These are phyloP conservation scores for Manihot esculenta DNA, from an alignment of 441 rosid species.

Conservation along the genomic window DNA sequence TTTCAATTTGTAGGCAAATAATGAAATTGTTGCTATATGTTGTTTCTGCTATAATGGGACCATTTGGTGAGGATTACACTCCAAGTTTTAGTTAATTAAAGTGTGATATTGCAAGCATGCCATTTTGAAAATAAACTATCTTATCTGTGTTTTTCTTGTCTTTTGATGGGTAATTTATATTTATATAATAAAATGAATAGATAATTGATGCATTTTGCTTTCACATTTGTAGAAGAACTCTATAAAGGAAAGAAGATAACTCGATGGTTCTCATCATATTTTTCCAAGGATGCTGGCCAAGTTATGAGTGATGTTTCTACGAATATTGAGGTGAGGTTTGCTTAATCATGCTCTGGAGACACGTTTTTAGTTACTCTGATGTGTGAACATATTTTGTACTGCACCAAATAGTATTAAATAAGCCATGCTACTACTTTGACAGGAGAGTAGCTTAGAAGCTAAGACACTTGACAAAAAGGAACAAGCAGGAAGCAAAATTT, in stretches of 20 bases:
- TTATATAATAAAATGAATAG: background rate
- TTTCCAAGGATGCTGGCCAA: slow-evolving; percentile 42
- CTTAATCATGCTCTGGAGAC: slow-evolving; percentile 10
- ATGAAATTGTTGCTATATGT: background rate
- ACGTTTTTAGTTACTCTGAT: slow-evolving; percentile 2
- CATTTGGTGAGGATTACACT: background rate
- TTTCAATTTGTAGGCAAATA: background rate
- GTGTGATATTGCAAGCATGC: background rate
- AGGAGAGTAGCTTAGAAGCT: slow-evolving; percentile 45
- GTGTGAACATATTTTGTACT: slow-evolving; percentile 9
- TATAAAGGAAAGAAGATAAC: slow-evolving; percentile 56
- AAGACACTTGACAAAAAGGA: slow-evolving; percentile 37
- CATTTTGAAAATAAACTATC: background rate
- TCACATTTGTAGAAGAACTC: slow-evolving; percentile 30
- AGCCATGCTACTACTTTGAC: slow-evolving; percentile 27
- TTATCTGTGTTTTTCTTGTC: background rate
- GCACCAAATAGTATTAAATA: slow-evolving; percentile 15
- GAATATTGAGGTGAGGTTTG: slow-evolving; percentile 44
- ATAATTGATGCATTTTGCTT: slow-evolving; percentile 17
- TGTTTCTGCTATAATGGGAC: background rate
- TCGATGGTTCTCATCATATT: slow-evolving; percentile 62
- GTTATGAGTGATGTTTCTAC: slow-evolving; percentile 32
- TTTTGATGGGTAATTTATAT: background rate
- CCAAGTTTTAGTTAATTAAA: background rate
- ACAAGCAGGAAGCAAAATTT: slow-evolving; percentile 29